Conservation (phyloP, 805 yeast species). For the Kockiozyma suomiensis region DNA sequence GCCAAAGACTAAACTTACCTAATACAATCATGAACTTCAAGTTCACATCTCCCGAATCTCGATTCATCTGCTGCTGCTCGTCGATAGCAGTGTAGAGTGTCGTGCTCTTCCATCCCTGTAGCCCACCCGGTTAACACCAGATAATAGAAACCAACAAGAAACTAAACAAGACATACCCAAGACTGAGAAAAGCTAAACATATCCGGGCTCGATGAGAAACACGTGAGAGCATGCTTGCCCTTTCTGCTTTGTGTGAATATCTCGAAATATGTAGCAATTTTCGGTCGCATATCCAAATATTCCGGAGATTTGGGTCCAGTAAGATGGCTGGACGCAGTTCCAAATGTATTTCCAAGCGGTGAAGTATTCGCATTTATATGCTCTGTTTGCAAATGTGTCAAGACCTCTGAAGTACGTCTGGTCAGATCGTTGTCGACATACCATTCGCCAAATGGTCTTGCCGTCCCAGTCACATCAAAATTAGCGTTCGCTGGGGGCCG, state of each 20-base stretch:
- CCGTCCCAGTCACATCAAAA: neutral
- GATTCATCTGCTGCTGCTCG: slow-evolving; percentile 35
- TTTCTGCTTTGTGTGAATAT: slow-evolving; percentile 58
- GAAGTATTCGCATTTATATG: neutral
- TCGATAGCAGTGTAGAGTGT: slow-evolving; percentile 57
- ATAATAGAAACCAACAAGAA: neutral
- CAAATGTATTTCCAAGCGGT: too few relatives aligned
- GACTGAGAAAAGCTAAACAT: slow-evolving; percentile 56
- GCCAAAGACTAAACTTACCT: slow-evolving; percentile 6
- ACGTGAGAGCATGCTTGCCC: slow-evolving; percentile 50
- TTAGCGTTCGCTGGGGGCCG: neutral
- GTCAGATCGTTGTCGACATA: neutral
- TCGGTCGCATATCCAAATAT: slow-evolving; percentile 53
- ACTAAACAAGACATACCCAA: slow-evolving; percentile 40
- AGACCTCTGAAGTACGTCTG: neutral
- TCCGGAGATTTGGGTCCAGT: slow-evolving; percentile 25
- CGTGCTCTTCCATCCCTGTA: slow-evolving; percentile 59
- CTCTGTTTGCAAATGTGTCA: neutral
- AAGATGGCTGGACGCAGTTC: too few relatives aligned
- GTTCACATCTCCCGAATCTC: slow-evolving; percentile 2
- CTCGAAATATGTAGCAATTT: slow-evolving; percentile 54
- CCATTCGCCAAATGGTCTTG: neutral
- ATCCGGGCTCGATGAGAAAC: slow-evolving; percentile 60
- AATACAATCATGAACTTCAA: slow-evolving; percentile 25
- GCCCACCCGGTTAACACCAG: neutral